These are phyloP conservation scores for Pharus latifolius DNA, from an alignment of 176 grass and related monocot genomes.

Conservation along the genomic window DNA sequence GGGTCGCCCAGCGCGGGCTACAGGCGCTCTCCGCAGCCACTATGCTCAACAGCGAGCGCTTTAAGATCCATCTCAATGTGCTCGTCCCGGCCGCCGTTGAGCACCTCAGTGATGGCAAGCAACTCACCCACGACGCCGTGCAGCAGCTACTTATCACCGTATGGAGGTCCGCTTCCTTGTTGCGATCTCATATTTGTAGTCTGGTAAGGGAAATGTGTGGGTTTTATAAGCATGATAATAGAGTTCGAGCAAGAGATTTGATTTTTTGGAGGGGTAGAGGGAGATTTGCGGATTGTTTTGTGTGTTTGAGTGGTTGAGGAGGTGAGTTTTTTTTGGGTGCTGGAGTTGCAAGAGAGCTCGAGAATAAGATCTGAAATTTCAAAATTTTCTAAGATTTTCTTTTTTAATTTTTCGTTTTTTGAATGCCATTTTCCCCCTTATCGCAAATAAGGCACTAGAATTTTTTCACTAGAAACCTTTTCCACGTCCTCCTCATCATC, in stretches of 20 bases:
- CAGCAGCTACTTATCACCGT: constrained; percentile 76
- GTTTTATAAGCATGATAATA: neutral
- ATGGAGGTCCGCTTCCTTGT: constrained; percentile 58
- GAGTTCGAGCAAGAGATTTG: no score
- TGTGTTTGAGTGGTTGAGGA: neutral
- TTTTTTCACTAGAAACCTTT: no score
- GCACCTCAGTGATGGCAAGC: constrained; percentile 79
- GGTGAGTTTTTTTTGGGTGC: no score
- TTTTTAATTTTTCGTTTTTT: no score
- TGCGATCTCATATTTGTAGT: neutral
- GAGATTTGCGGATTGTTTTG: neutral
- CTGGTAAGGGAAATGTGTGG: neutral
- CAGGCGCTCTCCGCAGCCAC: constrained; percentile 84
- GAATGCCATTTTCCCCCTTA: no score
- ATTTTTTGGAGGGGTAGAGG: no score
- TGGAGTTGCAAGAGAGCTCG: no score
- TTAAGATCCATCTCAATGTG: constrained; percentile 84
- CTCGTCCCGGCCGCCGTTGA: constrained; percentile 77
- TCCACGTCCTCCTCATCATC: no score
- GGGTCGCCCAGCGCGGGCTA: constrained; percentile 75
- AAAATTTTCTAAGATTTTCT: no score
- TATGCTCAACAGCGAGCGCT: constrained; percentile 70
- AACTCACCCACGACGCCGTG: constrained; percentile 70
- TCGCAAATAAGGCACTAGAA: no score
- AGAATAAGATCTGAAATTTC: no score